Conservation (phyloP, 75 land plant species). For the Picea sitchensis region DNA sequence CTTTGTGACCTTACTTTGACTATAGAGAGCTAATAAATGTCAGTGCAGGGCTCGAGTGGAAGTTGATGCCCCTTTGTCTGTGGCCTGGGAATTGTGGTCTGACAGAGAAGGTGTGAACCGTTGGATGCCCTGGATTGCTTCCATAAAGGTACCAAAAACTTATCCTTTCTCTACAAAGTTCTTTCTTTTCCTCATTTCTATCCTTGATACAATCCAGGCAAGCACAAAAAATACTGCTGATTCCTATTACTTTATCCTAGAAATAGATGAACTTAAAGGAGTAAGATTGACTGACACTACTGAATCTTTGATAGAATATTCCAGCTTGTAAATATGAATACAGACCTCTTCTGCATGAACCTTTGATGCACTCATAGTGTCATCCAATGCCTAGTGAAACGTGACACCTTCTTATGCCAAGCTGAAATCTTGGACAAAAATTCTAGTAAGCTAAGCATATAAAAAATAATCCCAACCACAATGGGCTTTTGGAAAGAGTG, state of each 20-base stretch:
- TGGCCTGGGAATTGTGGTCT: slow-evolving; percentile 52
- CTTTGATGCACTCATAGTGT: background rate
- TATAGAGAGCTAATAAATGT: background rate
- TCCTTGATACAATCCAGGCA: background rate
- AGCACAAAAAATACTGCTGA: background rate
- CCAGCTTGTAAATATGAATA: background rate
- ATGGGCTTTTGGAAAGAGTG: too few relatives aligned
- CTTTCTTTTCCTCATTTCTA: background rate
- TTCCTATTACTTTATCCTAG: background rate
- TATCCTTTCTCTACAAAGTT: background rate
- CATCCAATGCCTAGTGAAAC: background rate
- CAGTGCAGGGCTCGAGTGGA: slow-evolving; percentile 36
- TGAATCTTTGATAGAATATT: background rate
- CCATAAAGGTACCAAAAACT: slow-evolving; percentile 33
- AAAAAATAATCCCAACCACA: background rate
- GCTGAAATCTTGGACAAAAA: background rate
- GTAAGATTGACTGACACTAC: background rate
- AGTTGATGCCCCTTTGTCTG: slow-evolving; percentile 39
- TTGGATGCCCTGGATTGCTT: slow-evolving; percentile 61
- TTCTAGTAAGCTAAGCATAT: background rate
- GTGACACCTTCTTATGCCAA: background rate
- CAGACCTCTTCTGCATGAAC: background rate
- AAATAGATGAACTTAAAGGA: background rate
- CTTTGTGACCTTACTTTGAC: background rate
- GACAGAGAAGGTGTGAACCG: slow-evolving; percentile 37